A percentile compares a stretch with the other conserved stretches of the same genome.
Evolutionary conservation across 495 filamentous ascomycete species (phyloP).

Genomic region (Entonaema liquescens): DNA sequence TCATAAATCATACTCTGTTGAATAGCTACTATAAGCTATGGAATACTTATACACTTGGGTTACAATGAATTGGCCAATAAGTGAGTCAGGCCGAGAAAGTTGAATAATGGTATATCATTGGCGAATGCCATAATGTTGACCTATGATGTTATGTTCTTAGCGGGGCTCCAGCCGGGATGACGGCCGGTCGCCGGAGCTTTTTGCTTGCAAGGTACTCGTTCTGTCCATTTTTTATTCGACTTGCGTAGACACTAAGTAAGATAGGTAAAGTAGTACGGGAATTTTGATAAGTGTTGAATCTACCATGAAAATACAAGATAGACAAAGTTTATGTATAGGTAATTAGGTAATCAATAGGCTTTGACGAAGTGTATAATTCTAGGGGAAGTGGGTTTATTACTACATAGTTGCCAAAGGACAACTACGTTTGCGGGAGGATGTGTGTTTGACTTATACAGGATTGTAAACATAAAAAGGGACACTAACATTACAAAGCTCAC

Average conservation of each 20-base stretch:
- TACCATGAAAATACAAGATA: no score
- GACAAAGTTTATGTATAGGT: no score
- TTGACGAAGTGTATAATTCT: no score
- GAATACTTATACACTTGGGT: neutral
- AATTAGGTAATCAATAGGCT: no score
- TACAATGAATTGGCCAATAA: constrained; percentile 14
- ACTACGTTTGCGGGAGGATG: no score
- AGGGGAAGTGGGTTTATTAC: no score
- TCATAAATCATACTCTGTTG: neutral
- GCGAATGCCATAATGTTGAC: neutral
- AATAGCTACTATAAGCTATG: neutral
- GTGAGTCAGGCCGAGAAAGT: constrained; percentile 34
- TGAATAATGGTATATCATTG: constrained; percentile 8
- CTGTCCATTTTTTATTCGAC: neutral
- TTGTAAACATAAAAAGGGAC: neutral
- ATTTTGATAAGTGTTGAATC: no score
- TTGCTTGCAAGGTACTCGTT: neutral
- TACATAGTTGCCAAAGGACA: no score
- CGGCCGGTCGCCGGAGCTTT: constrained; percentile 29
- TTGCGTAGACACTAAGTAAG: no score
- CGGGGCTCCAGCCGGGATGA: constrained; percentile 10
- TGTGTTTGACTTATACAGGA: no score
- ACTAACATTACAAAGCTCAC: neutral
- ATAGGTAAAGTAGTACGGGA: neutral
- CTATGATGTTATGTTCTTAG: constrained; percentile 17